These are phyloP conservation scores for Pseudocercospora crystallina DNA, from an alignment of 2,329 filamentous ascomycete species.

Conservation along the genomic window DNA sequence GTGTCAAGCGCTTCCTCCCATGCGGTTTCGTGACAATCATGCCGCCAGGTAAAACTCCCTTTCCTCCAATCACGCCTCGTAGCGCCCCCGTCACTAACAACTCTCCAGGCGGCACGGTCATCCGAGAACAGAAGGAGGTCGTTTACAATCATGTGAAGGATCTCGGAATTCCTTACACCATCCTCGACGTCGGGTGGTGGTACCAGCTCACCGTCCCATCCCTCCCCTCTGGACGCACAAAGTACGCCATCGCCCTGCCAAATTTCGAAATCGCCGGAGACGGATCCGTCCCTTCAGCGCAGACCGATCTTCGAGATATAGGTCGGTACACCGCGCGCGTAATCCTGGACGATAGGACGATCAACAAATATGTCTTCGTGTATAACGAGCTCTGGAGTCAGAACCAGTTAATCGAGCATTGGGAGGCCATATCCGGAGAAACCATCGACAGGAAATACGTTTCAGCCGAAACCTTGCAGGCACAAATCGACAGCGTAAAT, in stretches of 20 bases:
- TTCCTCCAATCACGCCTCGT: no score
- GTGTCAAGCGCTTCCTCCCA: constrained; percentile 36
- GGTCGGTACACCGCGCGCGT: constrained; percentile 54
- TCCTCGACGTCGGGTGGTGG: constrained; percentile 62
- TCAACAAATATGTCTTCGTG: constrained; percentile 54
- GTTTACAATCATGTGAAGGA: constrained; percentile 52
- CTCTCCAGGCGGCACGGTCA: constrained; percentile 39
- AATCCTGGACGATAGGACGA: constrained; percentile 52
- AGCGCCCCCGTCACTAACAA: no score
- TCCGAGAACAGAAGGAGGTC: constrained; percentile 48
- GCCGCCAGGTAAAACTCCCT: constrained; percentile 37
- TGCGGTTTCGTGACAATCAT: constrained; percentile 39
- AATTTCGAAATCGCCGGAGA: constrained; percentile 46
- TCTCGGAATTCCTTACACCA: constrained; percentile 54
- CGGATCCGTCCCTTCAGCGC: constrained; percentile 44
- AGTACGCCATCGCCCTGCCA: constrained; percentile 42
- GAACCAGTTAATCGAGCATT: constrained; percentile 47
- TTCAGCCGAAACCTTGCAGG: constrained; percentile 37
- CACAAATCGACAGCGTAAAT: constrained; percentile 32
- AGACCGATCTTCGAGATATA: constrained; percentile 56
- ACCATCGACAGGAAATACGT: constrained; percentile 37
- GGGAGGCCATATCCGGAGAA: constrained; percentile 53
- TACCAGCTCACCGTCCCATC: constrained; percentile 50
- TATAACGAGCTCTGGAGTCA: constrained; percentile 49
- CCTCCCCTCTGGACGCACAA: constrained; percentile 48